A percentile compares a stretch with the other conserved stretches of the same genome.
Evolutionary conservation across 2,329 filamentous ascomycete genomes (phyloP).

Genomic region (Paraconiothyrium sp.): DNA sequence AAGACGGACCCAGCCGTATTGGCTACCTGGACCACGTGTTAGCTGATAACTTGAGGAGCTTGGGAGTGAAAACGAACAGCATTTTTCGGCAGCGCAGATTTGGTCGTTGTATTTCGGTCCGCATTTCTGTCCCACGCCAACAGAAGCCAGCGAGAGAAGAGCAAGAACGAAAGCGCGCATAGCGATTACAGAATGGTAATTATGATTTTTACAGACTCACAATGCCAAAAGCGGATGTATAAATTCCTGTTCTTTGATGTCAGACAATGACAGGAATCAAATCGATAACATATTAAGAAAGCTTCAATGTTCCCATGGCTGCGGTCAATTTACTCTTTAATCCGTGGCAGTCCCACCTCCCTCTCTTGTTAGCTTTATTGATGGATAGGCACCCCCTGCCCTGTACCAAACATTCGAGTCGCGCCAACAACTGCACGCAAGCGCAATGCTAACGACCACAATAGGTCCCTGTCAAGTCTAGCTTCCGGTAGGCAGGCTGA

Average conservation of each 20-base stretch:
- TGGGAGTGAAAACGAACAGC: conserved; percentile 40
- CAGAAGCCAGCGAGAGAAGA: conserved; percentile 37
- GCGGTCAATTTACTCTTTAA: conserved; percentile 4
- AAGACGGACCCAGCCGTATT: conserved; percentile 46
- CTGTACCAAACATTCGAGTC: neutral
- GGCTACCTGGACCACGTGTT: conserved; percentile 35
- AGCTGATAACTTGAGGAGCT: conserved; percentile 5
- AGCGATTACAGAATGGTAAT: conserved; percentile 29
- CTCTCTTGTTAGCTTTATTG: conserved; percentile 9
- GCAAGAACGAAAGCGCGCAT: conserved; percentile 41
- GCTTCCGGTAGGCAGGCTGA: conserved; percentile 3
- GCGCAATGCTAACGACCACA: neutral
- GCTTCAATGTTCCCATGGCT: neutral
- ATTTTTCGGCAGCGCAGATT: conserved; percentile 45
- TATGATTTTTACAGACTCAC: neutral
- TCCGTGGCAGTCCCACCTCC: neutral
- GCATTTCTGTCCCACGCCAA: conserved; percentile 47
- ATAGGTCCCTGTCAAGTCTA: neutral
- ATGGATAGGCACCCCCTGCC: neutral
- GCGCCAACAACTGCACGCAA: neutral
- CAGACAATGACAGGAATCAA: neutral
- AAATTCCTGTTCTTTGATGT: neutral
- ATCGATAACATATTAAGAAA: neutral
- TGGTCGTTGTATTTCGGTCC: conserved; percentile 45
- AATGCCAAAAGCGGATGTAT: neutral